A percentile compares a stretch with the other conserved stretches of the same genome.
Evolutionary conservation across 495 filamentous ascomycete genomes (phyloP).

Genomic region (Margaritispora aquatica): DNA sequence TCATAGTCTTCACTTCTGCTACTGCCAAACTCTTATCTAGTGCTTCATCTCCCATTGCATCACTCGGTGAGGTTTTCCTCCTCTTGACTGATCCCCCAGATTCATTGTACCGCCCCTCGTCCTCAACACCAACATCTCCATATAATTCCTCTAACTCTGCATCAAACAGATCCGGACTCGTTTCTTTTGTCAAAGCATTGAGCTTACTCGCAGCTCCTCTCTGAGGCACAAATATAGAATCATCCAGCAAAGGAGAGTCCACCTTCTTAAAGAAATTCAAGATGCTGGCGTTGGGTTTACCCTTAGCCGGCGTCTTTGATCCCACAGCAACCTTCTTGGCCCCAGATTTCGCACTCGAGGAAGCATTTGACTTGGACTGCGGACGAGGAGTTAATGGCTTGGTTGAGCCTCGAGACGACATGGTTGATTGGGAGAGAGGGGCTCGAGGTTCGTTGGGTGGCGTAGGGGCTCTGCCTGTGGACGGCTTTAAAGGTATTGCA

Average conservation of each 20-base stretch:
- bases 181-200: conserved; percentile 20
- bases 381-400: conserved; percentile 23
- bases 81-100: conserved; percentile 35
- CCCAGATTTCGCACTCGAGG: background rate
- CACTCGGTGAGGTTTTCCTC: conserved; percentile 25
- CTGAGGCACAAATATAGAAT: conserved; percentile 28
- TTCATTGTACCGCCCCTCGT: conserved; percentile 45
- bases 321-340: conserved; percentile 10
- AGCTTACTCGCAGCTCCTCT: conserved; percentile 29
- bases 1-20: background rate
- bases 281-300: conserved; percentile 70
- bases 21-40: background rate
- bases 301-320: conserved; percentile 12
- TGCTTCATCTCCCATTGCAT: background rate
- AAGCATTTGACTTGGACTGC: conserved; percentile 20
- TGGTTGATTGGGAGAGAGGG: conserved; percentile 7
- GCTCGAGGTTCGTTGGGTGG: conserved; percentile 26
- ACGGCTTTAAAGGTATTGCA: conserved; percentile 24
- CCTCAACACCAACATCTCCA: conserved; percentile 35
- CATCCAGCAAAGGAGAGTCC: conserved; percentile 34
- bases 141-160: conserved; percentile 32
- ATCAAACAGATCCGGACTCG: conserved; percentile 6
- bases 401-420: conserved; percentile 23
- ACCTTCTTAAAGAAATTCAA: conserved; percentile 77
- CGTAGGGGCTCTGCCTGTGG: conserved; percentile 36